Percentiles rank a stretch among this genome's conserved stretches.
phyloP scores from a whole-genome alignment of 1,284 basidiomycete species.

The Pseudozyma flocculosa region DNA sequence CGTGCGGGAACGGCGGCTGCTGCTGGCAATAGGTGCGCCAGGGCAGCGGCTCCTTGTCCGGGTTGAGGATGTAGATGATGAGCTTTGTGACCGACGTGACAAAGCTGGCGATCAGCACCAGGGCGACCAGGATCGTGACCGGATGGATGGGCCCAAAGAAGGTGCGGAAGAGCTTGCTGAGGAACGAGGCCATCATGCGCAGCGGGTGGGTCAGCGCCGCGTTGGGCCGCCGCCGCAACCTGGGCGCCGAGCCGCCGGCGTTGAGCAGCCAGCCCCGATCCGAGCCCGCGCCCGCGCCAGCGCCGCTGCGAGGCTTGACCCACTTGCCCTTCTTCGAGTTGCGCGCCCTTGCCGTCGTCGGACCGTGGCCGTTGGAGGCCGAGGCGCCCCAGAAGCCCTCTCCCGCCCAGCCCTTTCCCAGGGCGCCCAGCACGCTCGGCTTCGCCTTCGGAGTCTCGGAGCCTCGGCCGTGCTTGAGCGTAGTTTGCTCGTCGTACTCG shows the following conservation, averaged over 20 bases:
- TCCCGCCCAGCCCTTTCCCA: constrained; percentile 20
- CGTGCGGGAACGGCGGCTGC: constrained; percentile 59
- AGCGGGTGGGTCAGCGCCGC: constrained; percentile 25
- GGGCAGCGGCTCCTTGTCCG: constrained; percentile 89
- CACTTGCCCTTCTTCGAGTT: constrained; percentile 28
- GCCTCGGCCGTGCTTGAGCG: constrained; percentile 19
- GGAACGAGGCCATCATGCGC: constrained; percentile 18
- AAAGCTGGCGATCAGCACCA: constrained; percentile 41
- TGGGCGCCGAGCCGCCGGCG: constrained; percentile 5
- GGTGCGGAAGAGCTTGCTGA: constrained; percentile 32
- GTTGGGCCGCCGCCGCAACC: constrained; percentile 9
- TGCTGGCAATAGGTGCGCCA: constrained; percentile 89
- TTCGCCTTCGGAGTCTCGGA: constrained; percentile 8
- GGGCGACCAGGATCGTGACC: constrained; percentile 36
- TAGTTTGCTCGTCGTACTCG: constrained; percentile 34
- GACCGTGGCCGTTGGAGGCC: constrained; percentile 7
- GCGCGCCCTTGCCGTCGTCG: constrained; percentile 19
- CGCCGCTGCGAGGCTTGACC: constrained; percentile 1
- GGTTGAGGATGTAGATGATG: constrained; percentile 88
- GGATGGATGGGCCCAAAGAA: constrained; percentile 42
- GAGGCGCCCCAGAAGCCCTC: constrained; percentile 31
- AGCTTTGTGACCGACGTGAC: constrained; percentile 44
- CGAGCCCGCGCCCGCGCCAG: background rate
- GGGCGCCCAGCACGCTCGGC: constrained; percentile 20
- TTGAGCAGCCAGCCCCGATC: background rate